Conservation (phyloP, 2,329 filamentous ascomycete species). For the Sporothrix schenckii region DNA sequence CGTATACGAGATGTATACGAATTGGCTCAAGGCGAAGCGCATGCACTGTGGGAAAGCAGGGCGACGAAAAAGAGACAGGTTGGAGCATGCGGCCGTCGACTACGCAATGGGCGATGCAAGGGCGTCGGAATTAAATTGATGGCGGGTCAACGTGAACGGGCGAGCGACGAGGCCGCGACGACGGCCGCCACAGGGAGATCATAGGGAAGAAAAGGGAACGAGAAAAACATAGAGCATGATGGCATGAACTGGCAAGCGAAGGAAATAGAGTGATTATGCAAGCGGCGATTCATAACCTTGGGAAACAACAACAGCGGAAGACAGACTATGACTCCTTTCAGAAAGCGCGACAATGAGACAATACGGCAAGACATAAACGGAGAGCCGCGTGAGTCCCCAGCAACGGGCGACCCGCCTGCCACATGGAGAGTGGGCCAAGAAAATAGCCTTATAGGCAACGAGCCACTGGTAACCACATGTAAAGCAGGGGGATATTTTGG, state of each 20-base stretch:
- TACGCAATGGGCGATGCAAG: conserved; percentile 9
- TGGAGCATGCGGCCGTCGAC: conserved; percentile 8
- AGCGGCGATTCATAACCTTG: not conserved
- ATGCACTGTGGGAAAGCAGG: not conserved
- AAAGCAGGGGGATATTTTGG: not conserved
- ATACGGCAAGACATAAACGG: conserved; percentile 6
- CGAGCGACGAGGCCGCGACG: conserved; percentile 12
- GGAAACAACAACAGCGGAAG: not conserved
- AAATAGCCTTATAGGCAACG: conserved; percentile 20
- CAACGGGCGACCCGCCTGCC: conserved; percentile 24
- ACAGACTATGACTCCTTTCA: not conserved
- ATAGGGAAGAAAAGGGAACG: conserved; percentile 1
- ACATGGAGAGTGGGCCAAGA: conserved; percentile 28
- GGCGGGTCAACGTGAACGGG: conserved; percentile 28
- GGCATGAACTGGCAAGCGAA: conserved; percentile 18
- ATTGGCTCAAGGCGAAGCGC: not conserved
- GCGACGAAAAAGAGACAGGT: not conserved
- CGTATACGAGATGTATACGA: conserved; percentile 16
- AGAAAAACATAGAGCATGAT: conserved; percentile 12
- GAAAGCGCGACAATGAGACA: not conserved
- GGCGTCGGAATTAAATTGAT: conserved; percentile 30
- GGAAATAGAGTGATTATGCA: conserved; percentile 21
- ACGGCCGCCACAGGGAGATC: not conserved
- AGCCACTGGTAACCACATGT: not conserved
- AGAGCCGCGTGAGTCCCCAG: not conserved